Conservation (phyloP, 192 early-diverging fungal species). For the Mortierella alpina region DNA sequence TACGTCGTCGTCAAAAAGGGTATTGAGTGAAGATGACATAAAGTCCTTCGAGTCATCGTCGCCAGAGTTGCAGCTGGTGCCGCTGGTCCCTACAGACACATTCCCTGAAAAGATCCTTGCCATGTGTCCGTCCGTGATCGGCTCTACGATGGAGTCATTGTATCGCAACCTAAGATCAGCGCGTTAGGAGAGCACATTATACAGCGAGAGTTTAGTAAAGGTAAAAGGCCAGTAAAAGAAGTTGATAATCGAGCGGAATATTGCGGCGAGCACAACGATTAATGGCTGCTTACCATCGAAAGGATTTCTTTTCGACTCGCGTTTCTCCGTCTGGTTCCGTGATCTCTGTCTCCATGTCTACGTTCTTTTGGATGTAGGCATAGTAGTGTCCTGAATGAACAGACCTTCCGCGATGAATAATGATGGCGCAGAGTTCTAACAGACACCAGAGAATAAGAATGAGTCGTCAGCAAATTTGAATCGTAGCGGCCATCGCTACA, state of each 20-base stretch:
- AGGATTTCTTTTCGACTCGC: constrained; percentile 15
- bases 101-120: constrained; percentile 30
- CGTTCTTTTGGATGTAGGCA: constrained; percentile 37
- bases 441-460: neutral
- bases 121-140: constrained; percentile 35
- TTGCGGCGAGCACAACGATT: neutral
- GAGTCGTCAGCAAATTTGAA: no score
- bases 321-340: constrained; percentile 31
- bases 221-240: neutral
- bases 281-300: constrained; percentile 20
- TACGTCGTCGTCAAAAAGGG: constrained; percentile 16
- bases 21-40: neutral
- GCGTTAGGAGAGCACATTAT: neutral
- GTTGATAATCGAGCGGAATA: neutral
- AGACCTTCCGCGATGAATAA: constrained; percentile 38
- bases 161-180: constrained; percentile 31
- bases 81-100: neutral
- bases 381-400: constrained; percentile 47
- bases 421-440: constrained; percentile 40
- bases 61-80: neutral
- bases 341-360: constrained; percentile 27
- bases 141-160: constrained; percentile 38
- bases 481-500: no score
- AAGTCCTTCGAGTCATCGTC: neutral
- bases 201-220: neutral